Evolutionary conservation across 495 filamentous ascomycete genomes (phyloP), one percentile per base, ranked within the genome.

Genomic region (Letharia columbiana): DNA sequence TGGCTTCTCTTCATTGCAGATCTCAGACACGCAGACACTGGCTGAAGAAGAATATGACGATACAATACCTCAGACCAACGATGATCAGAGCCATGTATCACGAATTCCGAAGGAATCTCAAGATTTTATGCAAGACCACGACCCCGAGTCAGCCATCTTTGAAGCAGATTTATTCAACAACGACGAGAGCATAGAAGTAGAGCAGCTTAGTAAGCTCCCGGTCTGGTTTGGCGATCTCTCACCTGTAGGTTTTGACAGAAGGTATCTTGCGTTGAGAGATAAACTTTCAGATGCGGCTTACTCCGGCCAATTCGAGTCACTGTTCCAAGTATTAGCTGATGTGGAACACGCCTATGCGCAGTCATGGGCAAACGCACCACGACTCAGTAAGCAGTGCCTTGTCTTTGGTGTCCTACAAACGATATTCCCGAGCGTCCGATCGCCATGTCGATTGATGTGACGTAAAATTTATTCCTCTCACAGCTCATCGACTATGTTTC

Each of bases 211-310:
- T 39, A 58, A 58, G 54, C 54, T 58, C 23, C 54, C 33, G 54
- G 54, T 58, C 54, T 58, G 54, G 54, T 58, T 58, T 58, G 54
- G 54, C 31, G 54, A 58, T 58, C 54, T 58, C 54, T 58, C 54
- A 58, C 54, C 23, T 58, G 54, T 58, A 23, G 54, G 54, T 20
- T 58, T 58, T 39, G 54, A 58, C 35, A 31, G 5, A 39, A 58
- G 31, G 54, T 58, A 58, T 39, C 54, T 58, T 58, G 54, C 23
- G 54, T 58, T 58, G 54, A 58, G 54, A 58, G 54, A 58, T 17
- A 33, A 58, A 35, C 54, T 58, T 58, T 58, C 54, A 58, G 54
- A 58, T 35, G 54, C 54, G 54, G 54, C 23, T 58, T 58, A 58
- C 54, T 58, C 2, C 54, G 54, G 54, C 54, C 28, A 20, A 33